Evolutionary conservation across 768 basidiomycete genomes (phyloP).

Genomic region (Psilocybe cubensis): DNA sequence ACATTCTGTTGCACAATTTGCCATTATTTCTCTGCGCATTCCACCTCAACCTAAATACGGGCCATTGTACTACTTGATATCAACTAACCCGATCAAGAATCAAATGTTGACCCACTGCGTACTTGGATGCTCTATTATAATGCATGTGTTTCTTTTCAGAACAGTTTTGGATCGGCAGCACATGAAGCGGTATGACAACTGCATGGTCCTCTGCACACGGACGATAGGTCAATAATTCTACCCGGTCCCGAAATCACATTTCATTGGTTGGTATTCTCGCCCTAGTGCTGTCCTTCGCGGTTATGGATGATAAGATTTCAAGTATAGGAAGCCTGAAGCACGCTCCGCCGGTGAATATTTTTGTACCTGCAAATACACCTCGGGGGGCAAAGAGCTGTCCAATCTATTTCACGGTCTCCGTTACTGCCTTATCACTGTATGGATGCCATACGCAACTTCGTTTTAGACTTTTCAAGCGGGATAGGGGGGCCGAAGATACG

Average conservation of each 20-base stretch:
- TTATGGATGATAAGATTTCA: slow-evolving; percentile 6
- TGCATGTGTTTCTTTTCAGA: slow-evolving; percentile 1
- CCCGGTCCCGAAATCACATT: slow-evolving; percentile 15
- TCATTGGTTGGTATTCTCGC: slow-evolving; percentile 4
- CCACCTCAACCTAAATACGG: not conserved
- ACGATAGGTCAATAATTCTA: slow-evolving; percentile 16
- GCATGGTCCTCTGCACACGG: slow-evolving; percentile 17
- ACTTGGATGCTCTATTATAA: not conserved
- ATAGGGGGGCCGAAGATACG: not conserved
- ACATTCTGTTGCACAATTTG: not conserved
- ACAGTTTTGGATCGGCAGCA: slow-evolving; percentile 12
- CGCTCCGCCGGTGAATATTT: not conserved
- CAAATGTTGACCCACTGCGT: no score
- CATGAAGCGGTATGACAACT: slow-evolving; percentile 11
- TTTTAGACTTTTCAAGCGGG: not conserved
- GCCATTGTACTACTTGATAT: not conserved
- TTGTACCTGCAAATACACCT: not conserved
- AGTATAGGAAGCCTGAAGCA: slow-evolving; percentile 14
- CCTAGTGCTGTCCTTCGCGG: not conserved
- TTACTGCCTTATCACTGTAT: not conserved
- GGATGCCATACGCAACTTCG: not conserved
- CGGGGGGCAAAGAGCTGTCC: not conserved
- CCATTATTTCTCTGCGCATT: not conserved
- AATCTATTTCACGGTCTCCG: not conserved
- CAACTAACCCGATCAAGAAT: slow-evolving; percentile 6